Evolutionary conservation across 1,284 basidiomycete genomes (phyloP).

Genomic region (Fereydounia khargensis): DNA sequence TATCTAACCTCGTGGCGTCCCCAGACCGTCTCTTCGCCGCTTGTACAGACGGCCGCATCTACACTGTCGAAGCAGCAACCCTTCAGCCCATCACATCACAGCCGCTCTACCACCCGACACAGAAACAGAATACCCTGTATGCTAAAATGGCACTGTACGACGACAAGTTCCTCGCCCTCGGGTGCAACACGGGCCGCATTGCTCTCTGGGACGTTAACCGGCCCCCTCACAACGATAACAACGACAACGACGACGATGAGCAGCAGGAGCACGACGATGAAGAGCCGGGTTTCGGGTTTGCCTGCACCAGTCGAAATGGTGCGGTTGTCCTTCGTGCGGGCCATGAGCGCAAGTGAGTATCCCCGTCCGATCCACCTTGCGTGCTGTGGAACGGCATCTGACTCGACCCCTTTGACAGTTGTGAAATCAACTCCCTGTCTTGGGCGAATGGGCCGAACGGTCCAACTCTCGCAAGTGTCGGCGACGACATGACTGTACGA

Average conservation of each 20-base stretch:
- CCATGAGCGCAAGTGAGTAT: too few relatives aligned
- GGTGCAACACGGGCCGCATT: slow-evolving; percentile 48
- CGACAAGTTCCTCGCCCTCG: slow-evolving; percentile 48
- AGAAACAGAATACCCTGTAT: slow-evolving; percentile 50
- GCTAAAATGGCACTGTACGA: slow-evolving; percentile 48
- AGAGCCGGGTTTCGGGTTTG: slow-evolving; percentile 10
- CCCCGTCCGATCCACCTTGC: too few relatives aligned
- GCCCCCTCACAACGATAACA: background rate
- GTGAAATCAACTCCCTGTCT: slow-evolving; percentile 46
- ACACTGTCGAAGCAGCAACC: slow-evolving; percentile 7
- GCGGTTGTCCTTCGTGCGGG: too few relatives aligned
- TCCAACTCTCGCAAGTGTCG: slow-evolving; percentile 38
- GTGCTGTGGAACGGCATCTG: slow-evolving; percentile 7
- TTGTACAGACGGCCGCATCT: slow-evolving; percentile 50
- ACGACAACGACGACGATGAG: background rate
- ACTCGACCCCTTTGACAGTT: slow-evolving; percentile 23
- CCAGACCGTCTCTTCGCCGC: slow-evolving; percentile 34
- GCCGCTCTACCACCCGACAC: slow-evolving; percentile 32
- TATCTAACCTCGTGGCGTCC: slow-evolving; percentile 42
- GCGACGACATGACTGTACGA: slow-evolving; percentile 45
- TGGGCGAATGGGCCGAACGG: slow-evolving; percentile 48
- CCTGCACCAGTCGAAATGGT: too few relatives aligned
- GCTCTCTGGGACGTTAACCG: slow-evolving; percentile 45
- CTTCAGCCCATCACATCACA: slow-evolving; percentile 1
- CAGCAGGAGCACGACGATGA: background rate